phyloP scores from a whole-genome alignment of 2,329 filamentous ascomycete genomes.

The Trichoderma afroharzianum region DNA sequence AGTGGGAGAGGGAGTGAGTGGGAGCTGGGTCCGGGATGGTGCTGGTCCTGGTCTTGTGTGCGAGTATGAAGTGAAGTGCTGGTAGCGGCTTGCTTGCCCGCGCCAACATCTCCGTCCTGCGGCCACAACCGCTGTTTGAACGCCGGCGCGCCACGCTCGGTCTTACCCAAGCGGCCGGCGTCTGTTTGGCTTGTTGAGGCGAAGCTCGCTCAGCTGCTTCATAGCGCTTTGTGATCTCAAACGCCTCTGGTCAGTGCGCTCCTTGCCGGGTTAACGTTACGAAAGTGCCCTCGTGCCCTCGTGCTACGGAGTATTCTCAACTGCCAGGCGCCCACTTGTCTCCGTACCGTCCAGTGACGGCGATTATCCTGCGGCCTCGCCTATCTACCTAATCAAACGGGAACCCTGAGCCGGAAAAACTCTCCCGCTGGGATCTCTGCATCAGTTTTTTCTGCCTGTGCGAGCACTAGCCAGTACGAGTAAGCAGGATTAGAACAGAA shows the following conservation, averaged over 20 bases:
- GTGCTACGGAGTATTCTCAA: background rate
- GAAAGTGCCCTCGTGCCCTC: background rate
- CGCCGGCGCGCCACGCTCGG: background rate
- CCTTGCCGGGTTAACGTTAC: constrained; percentile 3
- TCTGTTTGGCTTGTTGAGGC: constrained; percentile 1
- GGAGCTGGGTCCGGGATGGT: background rate
- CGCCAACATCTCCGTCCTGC: background rate
- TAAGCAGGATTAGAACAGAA: background rate
- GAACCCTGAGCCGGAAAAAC: background rate
- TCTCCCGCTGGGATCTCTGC: background rate
- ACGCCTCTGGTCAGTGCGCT: background rate
- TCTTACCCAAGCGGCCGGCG: background rate
- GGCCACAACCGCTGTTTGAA: background rate
- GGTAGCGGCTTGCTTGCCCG: background rate
- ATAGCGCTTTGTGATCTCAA: background rate
- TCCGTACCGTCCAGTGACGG: background rate
- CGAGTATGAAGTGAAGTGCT: background rate
- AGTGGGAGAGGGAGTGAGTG: background rate
- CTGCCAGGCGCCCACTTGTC: background rate
- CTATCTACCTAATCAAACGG: constrained; percentile 6
- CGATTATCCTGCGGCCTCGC: constrained; percentile 9
- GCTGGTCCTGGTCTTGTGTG: background rate
- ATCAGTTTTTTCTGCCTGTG: background rate
- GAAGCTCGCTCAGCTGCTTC: background rate
- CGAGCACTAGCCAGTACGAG: background rate